Conservation (phyloP, 192 early-diverging fungal genomes). For the Coemansia reversa region DNA sequence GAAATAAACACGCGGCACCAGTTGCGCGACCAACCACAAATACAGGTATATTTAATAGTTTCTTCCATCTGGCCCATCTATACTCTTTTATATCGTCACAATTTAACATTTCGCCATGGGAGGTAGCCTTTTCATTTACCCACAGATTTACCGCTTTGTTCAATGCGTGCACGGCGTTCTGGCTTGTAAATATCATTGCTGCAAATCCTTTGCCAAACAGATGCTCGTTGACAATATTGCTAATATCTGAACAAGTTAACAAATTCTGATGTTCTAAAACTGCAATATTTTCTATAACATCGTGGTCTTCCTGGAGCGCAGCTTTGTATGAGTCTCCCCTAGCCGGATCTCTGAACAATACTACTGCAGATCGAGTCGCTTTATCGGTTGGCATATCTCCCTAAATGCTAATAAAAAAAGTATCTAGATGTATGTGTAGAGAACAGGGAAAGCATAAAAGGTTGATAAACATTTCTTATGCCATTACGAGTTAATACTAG, state of each 20-base stretch:
- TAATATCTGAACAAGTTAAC: conserved; percentile 17
- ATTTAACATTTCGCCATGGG: too few species aligned
- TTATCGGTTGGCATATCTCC: neutral
- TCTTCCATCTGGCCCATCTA: conserved; percentile 5
- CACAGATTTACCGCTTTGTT: conserved; percentile 15
- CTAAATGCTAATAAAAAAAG: too few species aligned
- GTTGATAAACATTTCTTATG: too few species aligned
- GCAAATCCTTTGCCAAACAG: neutral
- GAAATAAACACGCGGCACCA: conserved; percentile 10
- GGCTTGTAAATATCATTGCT: conserved; percentile 42
- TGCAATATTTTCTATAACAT: conserved; percentile 17
- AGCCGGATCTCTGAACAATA: conserved; percentile 34
- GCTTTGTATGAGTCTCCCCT: conserved; percentile 24
- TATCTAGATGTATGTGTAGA: too few species aligned
- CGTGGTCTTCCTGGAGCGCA: conserved; percentile 19
- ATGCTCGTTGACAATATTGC: conserved; percentile 5
- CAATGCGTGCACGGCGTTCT: conserved; percentile 34
- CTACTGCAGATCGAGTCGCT: conserved; percentile 13
- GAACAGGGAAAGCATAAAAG: too few species aligned
- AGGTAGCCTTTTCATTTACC: neutral
- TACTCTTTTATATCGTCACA: neutral
- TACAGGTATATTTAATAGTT: conserved; percentile 21
- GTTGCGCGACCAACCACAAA: conserved; percentile 50
- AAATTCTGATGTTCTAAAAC: conserved; percentile 32
- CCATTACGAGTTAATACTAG: too few species aligned